Conservation (phyloP, 2,329 filamentous ascomycete genomes). For the Aureobasidium sp. region DNA sequence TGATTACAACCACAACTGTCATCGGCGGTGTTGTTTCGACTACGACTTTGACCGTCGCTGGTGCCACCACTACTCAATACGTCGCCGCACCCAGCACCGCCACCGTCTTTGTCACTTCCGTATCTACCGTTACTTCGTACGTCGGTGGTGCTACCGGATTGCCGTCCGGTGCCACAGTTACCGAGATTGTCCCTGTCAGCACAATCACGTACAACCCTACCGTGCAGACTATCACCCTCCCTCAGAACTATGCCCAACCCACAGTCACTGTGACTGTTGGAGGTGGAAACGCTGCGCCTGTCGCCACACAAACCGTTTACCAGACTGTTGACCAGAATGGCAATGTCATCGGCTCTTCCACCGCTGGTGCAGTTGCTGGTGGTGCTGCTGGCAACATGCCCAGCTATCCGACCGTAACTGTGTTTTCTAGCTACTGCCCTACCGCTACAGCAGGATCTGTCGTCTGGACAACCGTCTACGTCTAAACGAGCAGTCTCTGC, state of each 20-base stretch:
- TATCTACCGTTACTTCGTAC: not conserved
- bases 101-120: not conserved
- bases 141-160: not conserved
- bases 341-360: not conserved
- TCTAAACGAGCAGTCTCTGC: not conserved
- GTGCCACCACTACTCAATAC: constrained; percentile 18
- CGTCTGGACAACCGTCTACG: not conserved
- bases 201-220: not conserved
- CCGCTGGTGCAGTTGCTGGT: not conserved
- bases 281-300: not conserved
- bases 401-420: not conserved
- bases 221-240: not conserved
- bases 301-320: not conserved
- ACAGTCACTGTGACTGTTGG: not conserved
- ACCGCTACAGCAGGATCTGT: constrained; percentile 10
- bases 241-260: not conserved
- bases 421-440: constrained; percentile 30
- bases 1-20: not conserved
- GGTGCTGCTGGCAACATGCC: not conserved
- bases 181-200: not conserved
- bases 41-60: not conserved
- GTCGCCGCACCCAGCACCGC: not conserved
- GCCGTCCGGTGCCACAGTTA: not conserved
- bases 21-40: constrained; percentile 17
- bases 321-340: not conserved